phyloP scores from a whole-genome alignment of 495 filamentous ascomycete species.

The Sabuloglossum arenarium region DNA sequence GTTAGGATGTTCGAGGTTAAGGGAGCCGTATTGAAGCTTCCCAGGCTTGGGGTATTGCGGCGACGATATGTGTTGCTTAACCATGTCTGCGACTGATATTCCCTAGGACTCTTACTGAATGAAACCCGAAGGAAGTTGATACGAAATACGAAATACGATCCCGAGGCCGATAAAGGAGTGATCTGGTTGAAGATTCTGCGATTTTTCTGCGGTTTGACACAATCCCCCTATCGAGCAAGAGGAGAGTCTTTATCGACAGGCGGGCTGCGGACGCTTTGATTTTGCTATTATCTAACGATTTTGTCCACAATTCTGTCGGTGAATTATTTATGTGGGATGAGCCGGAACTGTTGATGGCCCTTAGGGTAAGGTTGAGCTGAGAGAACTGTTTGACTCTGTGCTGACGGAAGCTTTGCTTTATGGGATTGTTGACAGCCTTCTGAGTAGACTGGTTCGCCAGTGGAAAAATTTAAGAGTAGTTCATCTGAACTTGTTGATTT shows the following conservation, averaged over 20 bases:
- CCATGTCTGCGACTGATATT: conserved; percentile 5
- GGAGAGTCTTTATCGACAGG: neutral
- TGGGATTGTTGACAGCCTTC: conserved; percentile 6
- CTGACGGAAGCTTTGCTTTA: conserved; percentile 1
- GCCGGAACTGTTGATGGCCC: neutral
- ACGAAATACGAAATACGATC: neutral
- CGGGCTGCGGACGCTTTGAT: neutral
- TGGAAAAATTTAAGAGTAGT: conserved; percentile 2
- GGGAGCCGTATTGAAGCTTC: conserved; percentile 10
- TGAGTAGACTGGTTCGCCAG: neutral
- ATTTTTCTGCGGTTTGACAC: neutral
- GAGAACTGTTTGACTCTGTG: conserved; percentile 3
- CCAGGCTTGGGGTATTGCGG: conserved; percentile 9
- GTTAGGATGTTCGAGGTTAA: conserved; percentile 12
- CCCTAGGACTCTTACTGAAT: neutral
- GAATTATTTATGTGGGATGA: neutral
- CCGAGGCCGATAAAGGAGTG: neutral
- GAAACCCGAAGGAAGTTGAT: neutral
- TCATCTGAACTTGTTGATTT: conserved; percentile 6
- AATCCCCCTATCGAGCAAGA: neutral
- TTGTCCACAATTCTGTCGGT: neutral
- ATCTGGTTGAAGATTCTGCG: neutral
- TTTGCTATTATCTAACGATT: neutral
- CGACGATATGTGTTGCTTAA: conserved; percentile 9
- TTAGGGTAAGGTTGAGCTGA: neutral